Conservation (phyloP, 2,329 filamentous ascomycete genomes). For the Aspergillus sp. region DNA sequence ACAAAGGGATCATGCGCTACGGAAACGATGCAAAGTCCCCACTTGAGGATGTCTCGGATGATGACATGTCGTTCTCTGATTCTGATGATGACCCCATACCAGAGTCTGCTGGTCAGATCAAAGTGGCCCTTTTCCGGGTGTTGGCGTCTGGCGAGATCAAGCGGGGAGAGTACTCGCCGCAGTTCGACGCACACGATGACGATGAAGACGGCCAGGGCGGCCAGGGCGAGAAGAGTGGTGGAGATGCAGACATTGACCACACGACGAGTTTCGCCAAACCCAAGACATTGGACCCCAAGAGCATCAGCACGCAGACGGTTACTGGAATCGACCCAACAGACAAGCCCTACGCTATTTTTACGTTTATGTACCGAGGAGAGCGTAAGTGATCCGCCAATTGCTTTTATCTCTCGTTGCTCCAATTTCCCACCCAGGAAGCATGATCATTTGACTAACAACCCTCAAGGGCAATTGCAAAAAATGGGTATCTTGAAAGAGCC, state of each 20-base stretch:
- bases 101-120: conserved; percentile 95
- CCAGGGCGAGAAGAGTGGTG: conserved; percentile 52
- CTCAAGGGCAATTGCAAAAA: conserved; percentile 82
- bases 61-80: conserved; percentile 62
- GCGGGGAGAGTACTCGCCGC: conserved; percentile 94
- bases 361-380: conserved; percentile 94
- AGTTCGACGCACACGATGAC: conserved; percentile 95
- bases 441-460: conserved; percentile 1
- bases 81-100: conserved; percentile 82
- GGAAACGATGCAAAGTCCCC: conserved; percentile 71
- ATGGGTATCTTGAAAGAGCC: conserved; percentile 78
- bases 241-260: conserved; percentile 85
- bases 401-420: background rate
- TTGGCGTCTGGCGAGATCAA: conserved; percentile 96
- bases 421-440: background rate
- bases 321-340: conserved; percentile 95
- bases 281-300: conserved; percentile 91
- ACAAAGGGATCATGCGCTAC: conserved; percentile 67
- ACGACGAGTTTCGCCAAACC: conserved; percentile 97
- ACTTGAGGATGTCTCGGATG: conserved; percentile 67
- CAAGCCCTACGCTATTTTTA: conserved; percentile 93
- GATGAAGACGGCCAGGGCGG: conserved; percentile 63
- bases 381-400: conserved; percentile 55
- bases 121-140: conserved; percentile 93
- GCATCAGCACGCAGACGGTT: conserved; percentile 98